Evolutionary conservation across 202 grass and related monocot species (phyloP).

Genomic region (Schoenoplectus triqueter): DNA sequence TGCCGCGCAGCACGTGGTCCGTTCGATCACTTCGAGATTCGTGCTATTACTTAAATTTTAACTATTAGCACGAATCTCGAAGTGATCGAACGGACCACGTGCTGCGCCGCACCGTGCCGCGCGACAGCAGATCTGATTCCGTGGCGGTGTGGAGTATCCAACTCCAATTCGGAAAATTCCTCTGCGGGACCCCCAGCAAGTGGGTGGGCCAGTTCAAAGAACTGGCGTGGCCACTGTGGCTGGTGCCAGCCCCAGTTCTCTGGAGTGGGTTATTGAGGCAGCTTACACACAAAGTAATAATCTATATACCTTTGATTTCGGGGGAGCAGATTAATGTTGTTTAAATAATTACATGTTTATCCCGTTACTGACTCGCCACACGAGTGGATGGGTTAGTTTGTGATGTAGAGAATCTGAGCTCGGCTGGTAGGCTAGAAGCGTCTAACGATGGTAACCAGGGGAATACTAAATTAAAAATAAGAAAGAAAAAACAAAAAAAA

Average conservation of each 20-base stretch:
- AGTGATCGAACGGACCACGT: no score
- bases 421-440: background rate
- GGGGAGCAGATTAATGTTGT: background rate
- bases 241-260: background rate
- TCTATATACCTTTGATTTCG: background rate
- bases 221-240: background rate
- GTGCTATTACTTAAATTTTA: no score
- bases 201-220: background rate
- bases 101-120: no score
- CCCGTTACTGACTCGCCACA: background rate
- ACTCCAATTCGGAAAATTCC: background rate
- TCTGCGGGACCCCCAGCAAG: background rate
- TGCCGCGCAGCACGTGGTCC: no score
- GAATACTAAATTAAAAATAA: background rate
- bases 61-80: no score
- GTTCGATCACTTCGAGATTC: no score
- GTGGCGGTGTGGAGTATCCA: background rate
- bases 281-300: background rate
- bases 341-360: conserved; percentile 4
- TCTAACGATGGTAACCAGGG: no score
- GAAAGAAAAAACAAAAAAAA: background rate
- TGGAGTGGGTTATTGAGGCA: background rate
- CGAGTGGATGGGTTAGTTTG: background rate
- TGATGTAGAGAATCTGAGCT: background rate
- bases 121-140: no score